A percentile compares a stretch with the other conserved stretches of the same genome.
Evolutionary conservation across 345 rosid genomes (phyloP).

Genomic region (Eucalyptus lansdowneana): DNA sequence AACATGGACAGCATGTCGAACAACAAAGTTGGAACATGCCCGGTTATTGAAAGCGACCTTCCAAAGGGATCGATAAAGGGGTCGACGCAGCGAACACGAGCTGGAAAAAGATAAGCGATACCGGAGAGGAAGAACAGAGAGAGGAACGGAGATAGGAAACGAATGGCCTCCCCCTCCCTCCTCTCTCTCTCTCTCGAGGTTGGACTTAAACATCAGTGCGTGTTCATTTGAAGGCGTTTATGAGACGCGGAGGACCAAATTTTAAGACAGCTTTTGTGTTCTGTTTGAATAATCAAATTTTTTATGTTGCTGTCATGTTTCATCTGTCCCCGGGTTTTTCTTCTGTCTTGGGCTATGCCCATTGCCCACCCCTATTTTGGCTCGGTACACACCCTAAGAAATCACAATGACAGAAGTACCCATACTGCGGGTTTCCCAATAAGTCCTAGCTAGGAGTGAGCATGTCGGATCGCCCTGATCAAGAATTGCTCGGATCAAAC

Average conservation of each 20-base stretch:
- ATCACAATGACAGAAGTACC: not conserved
- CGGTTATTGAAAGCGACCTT: not conserved
- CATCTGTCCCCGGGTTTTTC: not conserved
- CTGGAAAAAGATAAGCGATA: not conserved
- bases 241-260: not conserved
- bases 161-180: not conserved
- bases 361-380: not conserved
- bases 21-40: not conserved
- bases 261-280: not conserved
- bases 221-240: not conserved
- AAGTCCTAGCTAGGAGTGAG: not conserved
- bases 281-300: not conserved
- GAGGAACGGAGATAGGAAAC: not conserved
- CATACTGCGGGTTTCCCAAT: not conserved
- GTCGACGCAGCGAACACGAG: not conserved
- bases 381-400: not conserved
- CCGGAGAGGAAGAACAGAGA: not conserved
- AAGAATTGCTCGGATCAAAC: accelerated
- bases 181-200: not conserved
- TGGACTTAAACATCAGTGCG: not conserved
- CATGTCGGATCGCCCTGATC: accelerated
- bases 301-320: not conserved
- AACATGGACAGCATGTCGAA: not conserved
- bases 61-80: not conserved
- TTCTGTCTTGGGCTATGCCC: not conserved